Conservation (phyloP, 2,329 filamentous ascomycete species). For the Chrysosphaeria jannelii region DNA sequence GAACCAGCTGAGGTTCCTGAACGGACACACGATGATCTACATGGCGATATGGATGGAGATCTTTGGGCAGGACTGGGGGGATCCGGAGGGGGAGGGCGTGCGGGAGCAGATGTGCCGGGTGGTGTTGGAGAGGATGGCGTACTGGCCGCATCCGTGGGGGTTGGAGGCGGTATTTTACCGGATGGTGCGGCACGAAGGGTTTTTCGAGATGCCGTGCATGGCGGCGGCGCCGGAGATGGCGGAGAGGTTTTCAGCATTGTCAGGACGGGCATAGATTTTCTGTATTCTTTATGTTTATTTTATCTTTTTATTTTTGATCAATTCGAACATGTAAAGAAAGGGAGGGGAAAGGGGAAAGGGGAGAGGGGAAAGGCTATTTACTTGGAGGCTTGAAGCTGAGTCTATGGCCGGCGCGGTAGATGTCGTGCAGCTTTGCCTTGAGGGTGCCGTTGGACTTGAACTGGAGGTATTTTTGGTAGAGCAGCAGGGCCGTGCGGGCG, state of each 20-base stretch:
- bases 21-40: constrained; percentile 77
- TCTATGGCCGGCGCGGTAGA: constrained; percentile 27
- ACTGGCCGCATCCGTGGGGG: constrained; percentile 89
- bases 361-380: constrained; percentile 1
- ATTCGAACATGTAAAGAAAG: neutral
- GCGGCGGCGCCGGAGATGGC: constrained; percentile 54
- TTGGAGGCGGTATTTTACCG: constrained; percentile 68
- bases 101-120: constrained; percentile 78
- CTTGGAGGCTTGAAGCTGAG: constrained; percentile 20
- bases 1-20: constrained; percentile 78
- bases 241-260: constrained; percentile 8
- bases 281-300: neutral
- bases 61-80: constrained; percentile 43
- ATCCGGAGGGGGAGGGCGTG: constrained; percentile 51
- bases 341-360: neutral
- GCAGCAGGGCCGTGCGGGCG: constrained; percentile 60
- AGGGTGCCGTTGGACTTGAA: constrained; percentile 64
- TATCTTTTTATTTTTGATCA: neutral
- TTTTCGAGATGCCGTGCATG: constrained; percentile 82
- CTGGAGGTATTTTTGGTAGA: constrained; percentile 74
- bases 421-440: constrained; percentile 58
- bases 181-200: constrained; percentile 70
- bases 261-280: neutral
- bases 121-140: constrained; percentile 62
- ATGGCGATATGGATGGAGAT: constrained; percentile 59